Evolutionary conservation across 176 grass and related monocot species (phyloP).

Genomic region (Zoysia pacifica): DNA sequence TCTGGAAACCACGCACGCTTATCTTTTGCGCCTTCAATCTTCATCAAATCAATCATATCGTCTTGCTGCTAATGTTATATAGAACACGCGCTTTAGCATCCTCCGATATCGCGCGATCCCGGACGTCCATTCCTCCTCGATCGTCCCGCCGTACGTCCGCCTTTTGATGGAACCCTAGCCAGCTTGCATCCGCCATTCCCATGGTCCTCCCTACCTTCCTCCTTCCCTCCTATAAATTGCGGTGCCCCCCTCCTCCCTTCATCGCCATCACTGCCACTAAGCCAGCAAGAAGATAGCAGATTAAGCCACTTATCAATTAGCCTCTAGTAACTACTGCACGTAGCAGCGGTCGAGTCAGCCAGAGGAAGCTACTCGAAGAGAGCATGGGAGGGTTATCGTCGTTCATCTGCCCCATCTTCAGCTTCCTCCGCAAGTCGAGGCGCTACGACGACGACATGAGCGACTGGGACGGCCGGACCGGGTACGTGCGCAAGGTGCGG

Average conservation of each 20-base stretch:
- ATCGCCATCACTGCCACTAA: conserved; percentile 24
- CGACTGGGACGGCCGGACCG: conserved; percentile 45
- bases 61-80: not conserved
- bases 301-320: not conserved
- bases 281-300: not conserved
- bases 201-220: not conserved
- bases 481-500: conserved; percentile 56
- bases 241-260: not conserved
- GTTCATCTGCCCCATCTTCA: conserved; percentile 67
- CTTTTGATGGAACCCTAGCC: conserved; percentile 43
- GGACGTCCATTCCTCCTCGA: conserved; percentile 26
- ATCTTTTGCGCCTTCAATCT: not conserved
- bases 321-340: not conserved
- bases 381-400: conserved; percentile 62
- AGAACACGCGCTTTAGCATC: conserved; percentile 46
- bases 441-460: conserved; percentile 60
- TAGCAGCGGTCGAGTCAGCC: not conserved
- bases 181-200: conserved; percentile 43
- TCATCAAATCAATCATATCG: conserved; percentile 20
- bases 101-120: conserved; percentile 32
- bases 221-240: conserved; percentile 45
- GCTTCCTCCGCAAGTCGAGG: conserved; percentile 55
- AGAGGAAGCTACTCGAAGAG: not conserved
- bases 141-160: not conserved
- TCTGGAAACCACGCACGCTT: conserved; percentile 38